A percentile compares a stretch with the other conserved stretches of the same genome.
phyloP scores from a whole-genome alignment of 805 yeast species.

The Spathaspora passalidarum region DNA sequence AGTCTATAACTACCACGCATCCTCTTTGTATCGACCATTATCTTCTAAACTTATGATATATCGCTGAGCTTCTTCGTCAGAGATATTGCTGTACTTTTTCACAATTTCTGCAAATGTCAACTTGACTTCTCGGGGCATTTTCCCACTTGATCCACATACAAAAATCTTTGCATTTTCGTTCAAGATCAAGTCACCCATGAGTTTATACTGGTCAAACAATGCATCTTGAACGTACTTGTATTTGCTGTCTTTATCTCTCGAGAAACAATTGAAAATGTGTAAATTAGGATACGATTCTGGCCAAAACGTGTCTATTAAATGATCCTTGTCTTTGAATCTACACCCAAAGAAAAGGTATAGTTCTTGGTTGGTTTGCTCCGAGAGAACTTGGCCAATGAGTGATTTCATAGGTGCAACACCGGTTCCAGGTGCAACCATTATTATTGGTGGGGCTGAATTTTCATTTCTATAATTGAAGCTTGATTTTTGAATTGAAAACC shows the following conservation, averaged over 20 bases:
- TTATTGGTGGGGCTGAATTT: conserved; percentile 36
- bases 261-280: conserved; percentile 38
- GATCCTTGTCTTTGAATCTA: conserved; percentile 64
- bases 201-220: conserved; percentile 48
- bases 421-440: conserved; percentile 90
- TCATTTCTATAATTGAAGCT: conserved; percentile 18
- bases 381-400: conserved; percentile 45
- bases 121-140: conserved; percentile 88
- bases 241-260: conserved; percentile 43
- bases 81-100: conserved; percentile 40
- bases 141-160: conserved; percentile 91
- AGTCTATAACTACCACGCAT: conserved; percentile 63
- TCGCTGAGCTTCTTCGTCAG: conserved; percentile 46
- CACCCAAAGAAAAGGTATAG: conserved; percentile 73
- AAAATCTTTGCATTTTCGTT: conserved; percentile 61
- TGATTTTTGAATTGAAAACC: conserved; percentile 50
- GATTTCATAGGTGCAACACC: conserved; percentile 94
- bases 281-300: conserved; percentile 23
- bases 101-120: conserved; percentile 70
- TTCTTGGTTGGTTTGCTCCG: conserved; percentile 17
- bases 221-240: conserved; percentile 73
- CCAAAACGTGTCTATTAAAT: conserved; percentile 59
- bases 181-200: conserved; percentile 52
- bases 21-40: conserved; percentile 71
- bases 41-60: conserved; percentile 60